Base-by-base conservation (phyloP, 1,284 basidiomycete species). In the Paramarasmius palmivorus region DNA sequence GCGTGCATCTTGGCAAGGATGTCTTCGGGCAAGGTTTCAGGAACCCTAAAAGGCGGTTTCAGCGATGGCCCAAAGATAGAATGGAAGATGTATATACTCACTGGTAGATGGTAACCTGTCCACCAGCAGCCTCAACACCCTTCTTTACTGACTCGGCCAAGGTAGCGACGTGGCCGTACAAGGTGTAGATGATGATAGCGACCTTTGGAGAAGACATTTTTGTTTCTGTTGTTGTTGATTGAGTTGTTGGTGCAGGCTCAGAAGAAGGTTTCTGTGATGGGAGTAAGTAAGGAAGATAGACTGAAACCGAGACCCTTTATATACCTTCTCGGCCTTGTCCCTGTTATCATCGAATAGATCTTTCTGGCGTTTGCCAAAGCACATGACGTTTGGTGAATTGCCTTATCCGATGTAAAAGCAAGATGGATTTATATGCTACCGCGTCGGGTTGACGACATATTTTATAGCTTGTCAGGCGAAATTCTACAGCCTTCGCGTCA, bases 11-110 rank as follows among this genome's bases (percentile, higher is more conserved):
- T 83, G 57, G 68, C 68, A 54, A 96, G 78, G 56, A 97, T 74
- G 23, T 93, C 89, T n/a, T 83, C 71, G 2, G 88, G 68, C 53
- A 96, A 86, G 7, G 93, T 97, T 77, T 98, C 95, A 52, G 86
- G 73, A 63, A 95, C 84, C 70, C 86, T 88, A 57, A 2, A 49
- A 10, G 12, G n/a, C 5, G 39, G n/a, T 26, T 25, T 26, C 20
- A 9, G 34, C 25, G 25, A n/a, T 29, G 25, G 34, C 14, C 15
- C 2, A n/a, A 17, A 8, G 45, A 9, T 60, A 61, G 38, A 32
- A 47, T 14, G 39, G 55, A 12, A 25, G 25, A 12, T 32, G 46
- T 61, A 9, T 26, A 46, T 38, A 74, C 85, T 59, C 59, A 88
- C 84, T 91, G 88, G 74, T 81, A 92, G 61, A 92, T 88, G 48